phyloP scores from a whole-genome alignment of 2,329 filamentous ascomycete genomes.

The Talaromyces sp. region DNA sequence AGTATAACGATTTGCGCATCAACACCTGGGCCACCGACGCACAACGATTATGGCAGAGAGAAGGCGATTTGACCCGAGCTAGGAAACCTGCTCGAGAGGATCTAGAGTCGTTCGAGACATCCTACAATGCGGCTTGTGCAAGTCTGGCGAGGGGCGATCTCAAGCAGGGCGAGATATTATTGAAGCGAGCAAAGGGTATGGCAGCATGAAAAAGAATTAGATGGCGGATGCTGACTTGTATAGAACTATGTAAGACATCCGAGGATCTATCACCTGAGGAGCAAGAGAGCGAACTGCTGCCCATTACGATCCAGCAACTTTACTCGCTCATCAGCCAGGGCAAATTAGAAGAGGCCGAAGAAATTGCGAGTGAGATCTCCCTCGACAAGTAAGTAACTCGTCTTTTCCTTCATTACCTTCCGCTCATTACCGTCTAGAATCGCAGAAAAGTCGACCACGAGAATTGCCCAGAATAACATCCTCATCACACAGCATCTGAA shows the following conservation, averaged over 20 bases:
- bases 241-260: conserved; percentile 57
- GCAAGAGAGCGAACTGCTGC: conserved; percentile 57
- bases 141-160: conserved; percentile 60
- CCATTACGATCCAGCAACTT: conserved; percentile 59
- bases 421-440: conserved; percentile 40
- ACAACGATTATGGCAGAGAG: conserved; percentile 59
- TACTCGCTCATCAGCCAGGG: conserved; percentile 57
- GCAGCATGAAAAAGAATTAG: background rate
- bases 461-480: conserved; percentile 59
- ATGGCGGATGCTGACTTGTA: background rate
- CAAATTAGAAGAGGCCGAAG: conserved; percentile 54
- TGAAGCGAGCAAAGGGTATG: conserved; percentile 56
- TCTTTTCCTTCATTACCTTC: background rate
- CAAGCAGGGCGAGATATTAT: conserved; percentile 54
- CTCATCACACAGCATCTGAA: conserved; percentile 46
- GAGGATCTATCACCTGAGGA: conserved; percentile 60
- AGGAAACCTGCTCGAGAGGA: conserved; percentile 57
- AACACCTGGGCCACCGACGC: conserved; percentile 60
- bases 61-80: conserved; percentile 49
- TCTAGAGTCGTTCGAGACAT: conserved; percentile 61
- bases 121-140: conserved; percentile 62
- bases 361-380: conserved; percentile 50
- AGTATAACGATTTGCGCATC: conserved; percentile 59
- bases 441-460: conserved; percentile 55
- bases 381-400: conserved; percentile 47